These are phyloP conservation scores for Pleurotus eryngii DNA, from an alignment of 768 basidiomycete species.

Conservation along the genomic window DNA sequence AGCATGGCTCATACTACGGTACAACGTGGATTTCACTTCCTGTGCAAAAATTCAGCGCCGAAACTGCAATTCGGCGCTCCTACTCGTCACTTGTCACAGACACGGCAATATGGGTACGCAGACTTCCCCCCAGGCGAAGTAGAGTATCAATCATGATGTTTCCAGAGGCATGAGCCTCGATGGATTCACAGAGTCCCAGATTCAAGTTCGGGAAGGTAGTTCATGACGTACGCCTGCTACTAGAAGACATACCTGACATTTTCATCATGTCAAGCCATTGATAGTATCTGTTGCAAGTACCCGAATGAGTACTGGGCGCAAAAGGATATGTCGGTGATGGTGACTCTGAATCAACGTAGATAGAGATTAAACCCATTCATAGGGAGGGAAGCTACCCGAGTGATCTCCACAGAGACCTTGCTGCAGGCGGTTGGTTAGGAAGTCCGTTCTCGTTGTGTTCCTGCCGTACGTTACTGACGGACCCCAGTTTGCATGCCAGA, in stretches of 20 bases:
- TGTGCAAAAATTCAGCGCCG: no score
- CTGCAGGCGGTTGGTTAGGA: constrained; percentile 4
- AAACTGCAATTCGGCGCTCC: no score
- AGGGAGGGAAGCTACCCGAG: constrained; percentile 4
- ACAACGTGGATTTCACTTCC: no score
- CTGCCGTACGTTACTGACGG: background rate
- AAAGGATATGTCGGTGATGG: background rate
- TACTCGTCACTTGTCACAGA: no score
- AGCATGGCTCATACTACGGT: no score
- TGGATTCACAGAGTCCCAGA: background rate
- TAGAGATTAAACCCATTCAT: background rate
- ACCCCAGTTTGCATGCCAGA: constrained; percentile 10
- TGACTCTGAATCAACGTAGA: no score
- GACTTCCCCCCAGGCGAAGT: no score
- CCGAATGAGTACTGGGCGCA: constrained; percentile 5
- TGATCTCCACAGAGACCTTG: constrained; percentile 3
- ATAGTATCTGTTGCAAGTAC: background rate
- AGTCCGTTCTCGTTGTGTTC: background rate
- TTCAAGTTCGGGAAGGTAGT: constrained; percentile 4
- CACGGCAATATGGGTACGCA: background rate
- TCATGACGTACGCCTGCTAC: background rate
- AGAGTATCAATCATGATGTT: background rate
- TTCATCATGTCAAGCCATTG: background rate
- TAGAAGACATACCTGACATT: no score
- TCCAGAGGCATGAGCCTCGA: constrained; percentile 2